Conservation (phyloP, 2,329 filamentous ascomycete species). For the Verticillium zaregamsianum region DNA sequence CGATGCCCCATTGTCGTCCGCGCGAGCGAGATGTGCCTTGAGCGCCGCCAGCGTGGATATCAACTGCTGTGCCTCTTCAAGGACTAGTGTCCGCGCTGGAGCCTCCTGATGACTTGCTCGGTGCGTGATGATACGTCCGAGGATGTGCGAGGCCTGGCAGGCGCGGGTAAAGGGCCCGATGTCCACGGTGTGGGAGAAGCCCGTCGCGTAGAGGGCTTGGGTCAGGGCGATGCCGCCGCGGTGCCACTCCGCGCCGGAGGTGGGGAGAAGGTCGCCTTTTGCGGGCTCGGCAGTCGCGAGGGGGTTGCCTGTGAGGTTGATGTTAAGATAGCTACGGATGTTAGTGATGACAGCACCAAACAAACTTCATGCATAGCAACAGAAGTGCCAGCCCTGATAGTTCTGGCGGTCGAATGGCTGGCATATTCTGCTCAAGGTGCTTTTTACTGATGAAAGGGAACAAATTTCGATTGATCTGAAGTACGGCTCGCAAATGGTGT, state of each 20-base stretch:
- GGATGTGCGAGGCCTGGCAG: slow-evolving; percentile 26
- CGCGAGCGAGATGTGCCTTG: neutral
- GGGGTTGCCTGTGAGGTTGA: neutral
- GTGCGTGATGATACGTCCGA: slow-evolving; percentile 23
- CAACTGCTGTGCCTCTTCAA: slow-evolving; percentile 12
- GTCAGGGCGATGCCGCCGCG: slow-evolving; percentile 20
- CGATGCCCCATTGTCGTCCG: neutral
- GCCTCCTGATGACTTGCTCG: neutral
- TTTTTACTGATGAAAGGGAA: neutral
- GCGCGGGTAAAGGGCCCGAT: slow-evolving; percentile 21
- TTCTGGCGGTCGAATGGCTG: neutral
- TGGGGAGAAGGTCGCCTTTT: slow-evolving; percentile 21
- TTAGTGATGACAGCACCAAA: neutral
- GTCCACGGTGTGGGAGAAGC: slow-evolving; percentile 9
- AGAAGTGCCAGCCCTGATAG: neutral
- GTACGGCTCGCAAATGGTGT: neutral
- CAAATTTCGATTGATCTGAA: neutral
- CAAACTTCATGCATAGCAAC: neutral
- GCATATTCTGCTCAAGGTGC: neutral
- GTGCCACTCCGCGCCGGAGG: slow-evolving; percentile 21
- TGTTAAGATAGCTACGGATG: neutral
- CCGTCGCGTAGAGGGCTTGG: slow-evolving; percentile 13
- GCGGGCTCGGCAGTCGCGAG: slow-evolving; percentile 17
- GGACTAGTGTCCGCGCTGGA: neutral
- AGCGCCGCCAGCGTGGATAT: slow-evolving; percentile 3